Base-by-base conservation (phyloP, 805 yeast genomes). In the Brettanomyces custersianus region DNA sequence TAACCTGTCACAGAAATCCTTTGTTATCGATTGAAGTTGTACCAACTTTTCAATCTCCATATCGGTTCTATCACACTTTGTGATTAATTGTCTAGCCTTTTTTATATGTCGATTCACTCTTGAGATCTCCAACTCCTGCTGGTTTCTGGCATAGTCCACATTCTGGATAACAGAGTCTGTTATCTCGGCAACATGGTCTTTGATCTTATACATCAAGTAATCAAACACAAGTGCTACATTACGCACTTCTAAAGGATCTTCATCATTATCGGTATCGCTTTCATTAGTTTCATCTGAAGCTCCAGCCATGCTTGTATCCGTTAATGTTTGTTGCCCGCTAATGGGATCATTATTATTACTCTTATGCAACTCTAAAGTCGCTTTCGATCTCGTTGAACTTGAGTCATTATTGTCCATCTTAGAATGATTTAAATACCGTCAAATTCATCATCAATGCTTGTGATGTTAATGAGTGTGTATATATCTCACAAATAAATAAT, bases 181-280 rank as follows among this genome's bases (percentile, higher is more conserved):
- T n/a, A 60, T 53, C 2, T 62, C 57, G 17, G 65, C 56, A 5
- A 80, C 66, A 36, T 68, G 66, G 41, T 76, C 82, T 31, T 68
- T 66, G 34, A 82, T 77, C 49, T 72, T 74, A 57, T 63, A 77
- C 51, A 80, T 51, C 27, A 82, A 54, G 45, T 79, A 77, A 46
- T 82, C 90, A 50, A 71, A 80, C 36, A 68, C 70, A 18, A 78
- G 60, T 1, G 82, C 72, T 29, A 82, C 57, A 38, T 70, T 66
- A 45, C 74, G 70, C 13, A 81, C 65, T 10, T 77, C 72, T 19
- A 81, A 57, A 1, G 86, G 85, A 54, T 81, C 88, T 18, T 68
- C 72, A 4, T 56, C 62, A 4, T 55, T 59, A 12, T 40, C 45
- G 13, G 41, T 40, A 11, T 33, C 39, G 15, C 29, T 16, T 15